phyloP scores from a whole-genome alignment of 495 filamentous ascomycete genomes.

The Neurospora sublineolata region DNA sequence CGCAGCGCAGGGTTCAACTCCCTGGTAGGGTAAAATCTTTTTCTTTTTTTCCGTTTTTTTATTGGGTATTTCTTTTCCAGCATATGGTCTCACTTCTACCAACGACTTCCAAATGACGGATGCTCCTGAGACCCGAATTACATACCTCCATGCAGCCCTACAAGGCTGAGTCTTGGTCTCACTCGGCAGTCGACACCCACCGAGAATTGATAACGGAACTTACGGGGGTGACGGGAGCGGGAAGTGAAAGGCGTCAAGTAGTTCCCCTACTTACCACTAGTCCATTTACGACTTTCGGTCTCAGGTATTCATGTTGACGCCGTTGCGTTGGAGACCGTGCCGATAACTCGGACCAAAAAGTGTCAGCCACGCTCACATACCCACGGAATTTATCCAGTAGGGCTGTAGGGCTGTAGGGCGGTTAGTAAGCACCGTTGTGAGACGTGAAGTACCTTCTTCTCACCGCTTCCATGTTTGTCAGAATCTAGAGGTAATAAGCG shows the following conservation, averaged over 20 bases:
- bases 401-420: not conserved
- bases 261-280: not conserved
- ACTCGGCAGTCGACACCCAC: not conserved
- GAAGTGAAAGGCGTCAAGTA: not conserved
- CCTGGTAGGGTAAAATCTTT: not conserved
- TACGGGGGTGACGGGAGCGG: not conserved
- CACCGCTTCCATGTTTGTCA: not conserved
- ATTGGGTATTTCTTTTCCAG: not conserved
- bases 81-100: not conserved
- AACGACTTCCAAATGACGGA: too few species aligned
- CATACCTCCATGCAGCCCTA: not conserved
- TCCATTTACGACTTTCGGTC: too few species aligned
- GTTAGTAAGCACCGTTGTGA: not conserved
- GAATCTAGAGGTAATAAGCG: not conserved
- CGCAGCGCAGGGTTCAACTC: not conserved
- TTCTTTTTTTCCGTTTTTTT: not conserved
- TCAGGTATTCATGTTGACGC: too few species aligned
- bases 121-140: too few species aligned
- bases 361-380: too few species aligned
- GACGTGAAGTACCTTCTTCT: not conserved
- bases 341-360: not conserved
- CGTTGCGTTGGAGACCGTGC: not conserved
- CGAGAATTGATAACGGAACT: too few species aligned
- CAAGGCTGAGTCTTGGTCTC: not conserved
- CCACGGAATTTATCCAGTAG: not conserved